Conservation (phyloP, 2,329 filamentous ascomycete species). For the Xylariomycetidae sp. region DNA sequence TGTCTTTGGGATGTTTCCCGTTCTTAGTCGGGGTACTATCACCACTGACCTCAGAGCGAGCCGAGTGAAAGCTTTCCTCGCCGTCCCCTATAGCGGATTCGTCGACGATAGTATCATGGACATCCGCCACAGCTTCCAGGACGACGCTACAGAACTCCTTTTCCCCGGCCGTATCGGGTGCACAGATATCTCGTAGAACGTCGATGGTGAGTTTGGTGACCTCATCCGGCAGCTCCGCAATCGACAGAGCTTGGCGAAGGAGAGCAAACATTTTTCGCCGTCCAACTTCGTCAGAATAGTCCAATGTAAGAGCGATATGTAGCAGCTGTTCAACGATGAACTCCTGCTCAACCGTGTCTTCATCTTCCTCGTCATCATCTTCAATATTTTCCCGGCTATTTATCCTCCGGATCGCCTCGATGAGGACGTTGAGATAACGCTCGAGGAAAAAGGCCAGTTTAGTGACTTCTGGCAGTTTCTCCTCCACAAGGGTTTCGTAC, state of each 20-base stretch:
- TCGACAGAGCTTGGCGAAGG: constrained; percentile 77
- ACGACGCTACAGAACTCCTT: constrained; percentile 81
- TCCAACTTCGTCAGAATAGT: constrained; percentile 97
- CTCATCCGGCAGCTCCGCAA: constrained; percentile 85
- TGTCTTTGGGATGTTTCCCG: constrained; percentile 35
- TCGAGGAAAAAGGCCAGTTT: constrained; percentile 84
- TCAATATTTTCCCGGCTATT: constrained; percentile 52
- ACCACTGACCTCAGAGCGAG: constrained; percentile 75
- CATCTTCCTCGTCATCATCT: constrained; percentile 63
- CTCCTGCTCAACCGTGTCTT: constrained; percentile 84
- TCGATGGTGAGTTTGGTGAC: constrained; percentile 84
- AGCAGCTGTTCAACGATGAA: constrained; percentile 95
- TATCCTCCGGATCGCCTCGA: constrained; percentile 57
- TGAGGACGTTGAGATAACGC: constrained; percentile 67
- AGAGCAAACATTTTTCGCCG: constrained; percentile 93
- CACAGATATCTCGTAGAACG: constrained; percentile 77
- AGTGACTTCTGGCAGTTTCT: constrained; percentile 93
- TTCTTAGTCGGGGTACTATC: constrained; percentile 51
- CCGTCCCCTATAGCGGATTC: constrained; percentile 52
- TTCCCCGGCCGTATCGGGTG: constrained; percentile 67
- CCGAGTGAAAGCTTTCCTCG: constrained; percentile 89
- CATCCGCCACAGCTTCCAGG: constrained; percentile 90
- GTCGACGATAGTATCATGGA: constrained; percentile 87
- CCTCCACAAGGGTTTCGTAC: constrained; percentile 72
- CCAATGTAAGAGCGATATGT: constrained; percentile 84